Evolutionary conservation across 1,284 basidiomycete species (phyloP).

Genomic region (Ustilago shanxiensis): DNA sequence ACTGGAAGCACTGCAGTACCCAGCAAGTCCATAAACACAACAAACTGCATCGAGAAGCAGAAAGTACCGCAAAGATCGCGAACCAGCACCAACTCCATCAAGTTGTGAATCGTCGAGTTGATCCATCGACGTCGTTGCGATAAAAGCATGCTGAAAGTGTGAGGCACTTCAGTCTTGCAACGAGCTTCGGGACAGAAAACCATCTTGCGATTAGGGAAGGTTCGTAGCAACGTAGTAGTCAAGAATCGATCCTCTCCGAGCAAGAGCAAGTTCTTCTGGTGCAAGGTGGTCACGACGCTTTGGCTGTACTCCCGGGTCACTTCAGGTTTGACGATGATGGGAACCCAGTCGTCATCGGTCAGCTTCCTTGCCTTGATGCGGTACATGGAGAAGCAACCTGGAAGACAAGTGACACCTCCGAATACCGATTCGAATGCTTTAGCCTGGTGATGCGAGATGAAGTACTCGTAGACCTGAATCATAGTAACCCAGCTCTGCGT

Average conservation of each 20-base stretch:
- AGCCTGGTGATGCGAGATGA: slow-evolving; percentile 97
- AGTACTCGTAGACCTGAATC: slow-evolving; percentile 99
- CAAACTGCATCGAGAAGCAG: slow-evolving; percentile 80
- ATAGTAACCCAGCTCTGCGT: slow-evolving; percentile 93
- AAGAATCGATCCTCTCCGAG: slow-evolving; percentile 99
- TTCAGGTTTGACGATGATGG: slow-evolving; percentile 95
- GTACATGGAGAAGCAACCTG: slow-evolving; percentile 99
- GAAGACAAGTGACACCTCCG: slow-evolving; percentile 98
- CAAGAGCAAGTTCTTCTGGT: slow-evolving; percentile 96
- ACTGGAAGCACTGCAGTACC: slow-evolving; percentile 95
- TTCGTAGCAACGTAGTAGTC: slow-evolving; percentile 77
- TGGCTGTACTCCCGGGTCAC: slow-evolving; percentile 98
- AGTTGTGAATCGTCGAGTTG: slow-evolving; percentile 98
- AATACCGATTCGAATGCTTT: slow-evolving; percentile 99
- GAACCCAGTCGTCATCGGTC: slow-evolving; percentile 92
- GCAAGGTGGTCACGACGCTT: slow-evolving; percentile 89
- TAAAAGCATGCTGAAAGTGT: slow-evolving; percentile 90
- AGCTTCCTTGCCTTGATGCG: slow-evolving; percentile 90
- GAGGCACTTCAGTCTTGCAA: slow-evolving; percentile 95
- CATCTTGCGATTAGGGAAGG: slow-evolving; percentile 96
- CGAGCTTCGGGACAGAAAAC: slow-evolving; percentile 97
- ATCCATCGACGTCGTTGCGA: slow-evolving; percentile 99
- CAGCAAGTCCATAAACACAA: slow-evolving; percentile 97
- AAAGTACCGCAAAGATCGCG: slow-evolving; percentile 82
- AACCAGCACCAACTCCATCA: slow-evolving; percentile 98